Evolutionary conservation across 306 rosid genomes (phyloP).

Genomic region (Inga oerstediana): DNA sequence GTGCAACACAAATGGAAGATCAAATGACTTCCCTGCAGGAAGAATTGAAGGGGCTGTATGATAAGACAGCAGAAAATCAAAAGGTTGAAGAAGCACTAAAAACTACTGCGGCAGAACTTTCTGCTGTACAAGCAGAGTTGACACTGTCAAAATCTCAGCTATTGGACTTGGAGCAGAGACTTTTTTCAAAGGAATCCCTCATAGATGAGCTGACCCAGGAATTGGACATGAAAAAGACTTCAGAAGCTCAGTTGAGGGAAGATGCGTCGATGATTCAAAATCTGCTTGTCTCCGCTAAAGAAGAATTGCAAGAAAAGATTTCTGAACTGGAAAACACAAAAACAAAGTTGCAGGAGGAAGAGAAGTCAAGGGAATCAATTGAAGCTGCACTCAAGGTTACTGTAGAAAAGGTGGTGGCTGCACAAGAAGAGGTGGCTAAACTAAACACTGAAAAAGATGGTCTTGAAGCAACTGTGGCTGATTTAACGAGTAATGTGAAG

Average conservation of each 20-base stretch:
- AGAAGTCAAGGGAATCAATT: slow-evolving; percentile 54
- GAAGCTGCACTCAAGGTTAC: slow-evolving; percentile 54
- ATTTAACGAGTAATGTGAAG: slow-evolving; percentile 49
- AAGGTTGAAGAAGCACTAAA: slow-evolving; percentile 79
- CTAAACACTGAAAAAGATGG: slow-evolving; percentile 51
- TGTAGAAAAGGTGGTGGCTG: slow-evolving; percentile 50
- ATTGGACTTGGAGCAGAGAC: slow-evolving; percentile 51
- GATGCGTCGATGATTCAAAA: slow-evolving; percentile 73
- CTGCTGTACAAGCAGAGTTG: slow-evolving; percentile 72
- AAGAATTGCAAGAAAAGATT: slow-evolving; percentile 62
- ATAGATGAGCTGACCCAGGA: slow-evolving; percentile 60
- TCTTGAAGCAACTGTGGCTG: slow-evolving; percentile 57
- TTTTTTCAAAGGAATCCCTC: slow-evolving; percentile 61
- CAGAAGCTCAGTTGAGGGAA: slow-evolving; percentile 72
- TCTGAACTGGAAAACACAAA: slow-evolving; percentile 66
- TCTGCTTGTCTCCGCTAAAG: slow-evolving; percentile 57
- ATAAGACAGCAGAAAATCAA: slow-evolving; percentile 67
- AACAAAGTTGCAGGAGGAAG: slow-evolving; percentile 67
- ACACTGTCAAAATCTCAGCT: slow-evolving; percentile 65
- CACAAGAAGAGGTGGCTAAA: slow-evolving; percentile 53
- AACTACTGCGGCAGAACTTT: slow-evolving; percentile 65
- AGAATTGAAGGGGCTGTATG: slow-evolving; percentile 74
- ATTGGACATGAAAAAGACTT: slow-evolving; percentile 54
- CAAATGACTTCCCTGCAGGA: slow-evolving; percentile 68
- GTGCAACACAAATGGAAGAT: slow-evolving; percentile 64